These are phyloP conservation scores for Pseudogymnoascus sp. DNA, from an alignment of 2,329 filamentous ascomycete genomes.

Conservation along the genomic window DNA sequence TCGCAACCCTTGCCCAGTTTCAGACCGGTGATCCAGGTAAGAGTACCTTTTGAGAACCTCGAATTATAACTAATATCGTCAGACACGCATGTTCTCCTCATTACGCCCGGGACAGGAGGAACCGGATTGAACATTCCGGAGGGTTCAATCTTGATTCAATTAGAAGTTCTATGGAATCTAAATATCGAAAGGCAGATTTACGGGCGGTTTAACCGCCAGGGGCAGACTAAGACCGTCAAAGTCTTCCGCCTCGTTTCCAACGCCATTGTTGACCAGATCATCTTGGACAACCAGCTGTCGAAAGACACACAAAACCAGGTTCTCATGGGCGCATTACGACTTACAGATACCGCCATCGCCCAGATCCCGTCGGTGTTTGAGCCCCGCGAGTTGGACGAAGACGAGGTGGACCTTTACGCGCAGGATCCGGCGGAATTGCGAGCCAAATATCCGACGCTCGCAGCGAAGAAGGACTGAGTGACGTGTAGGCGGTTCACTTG, in stretches of 20 bases:
- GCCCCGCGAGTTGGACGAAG: not conserved
- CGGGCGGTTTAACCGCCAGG: not conserved
- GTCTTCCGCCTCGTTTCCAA: not conserved
- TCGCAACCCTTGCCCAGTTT: too few species aligned
- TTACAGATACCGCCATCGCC: not conserved
- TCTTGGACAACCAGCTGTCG: not conserved
- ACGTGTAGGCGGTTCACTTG: too few species aligned
- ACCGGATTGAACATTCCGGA: not conserved
- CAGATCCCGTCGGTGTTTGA: not conserved
- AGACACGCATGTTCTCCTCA: not conserved
- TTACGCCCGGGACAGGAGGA: not conserved
- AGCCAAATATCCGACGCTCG: not conserved
- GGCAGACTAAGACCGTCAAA: not conserved
- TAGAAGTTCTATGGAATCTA: not conserved
- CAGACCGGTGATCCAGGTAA: too few species aligned
- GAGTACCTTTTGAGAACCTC: too few species aligned
- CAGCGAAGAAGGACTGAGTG: not conserved
- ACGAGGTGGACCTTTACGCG: not conserved
- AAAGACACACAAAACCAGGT: not conserved
- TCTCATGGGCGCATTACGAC: not conserved
- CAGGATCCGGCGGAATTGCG: not conserved
- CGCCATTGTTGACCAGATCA: not conserved
- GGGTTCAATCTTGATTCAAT: not conserved
- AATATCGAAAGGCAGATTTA: not conserved
- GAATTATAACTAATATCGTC: not conserved